Evolutionary conservation across 1,284 basidiomycete species (phyloP), one percentile per base, ranked within the genome.

Genomic region (Trichosporon inkin): DNA sequence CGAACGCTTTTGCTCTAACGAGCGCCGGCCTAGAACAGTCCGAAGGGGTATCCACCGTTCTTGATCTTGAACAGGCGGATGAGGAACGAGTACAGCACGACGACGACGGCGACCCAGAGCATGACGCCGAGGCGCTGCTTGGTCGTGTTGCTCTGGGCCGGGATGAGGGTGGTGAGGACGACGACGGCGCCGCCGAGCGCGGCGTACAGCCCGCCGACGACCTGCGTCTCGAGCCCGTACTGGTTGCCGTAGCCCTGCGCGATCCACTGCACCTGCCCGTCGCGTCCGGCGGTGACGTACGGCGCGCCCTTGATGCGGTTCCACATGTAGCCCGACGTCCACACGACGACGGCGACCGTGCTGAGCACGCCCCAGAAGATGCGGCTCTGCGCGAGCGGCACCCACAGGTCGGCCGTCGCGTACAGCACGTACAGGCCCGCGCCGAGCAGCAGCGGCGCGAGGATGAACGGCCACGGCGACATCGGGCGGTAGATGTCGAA

Each of bases 241-340:
- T 98, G 94, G 71, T 87, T 92, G 73, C 88, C 87, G 79, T 88
- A 97, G 1, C 95, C 94, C 10, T 80, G 83, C 10, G 91, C 89
- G 71, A 97, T 88, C 87, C 92, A 94, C 63, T 82, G 82, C 19
- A 87, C 66, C 24, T 85, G 71, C 78, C 86, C 81, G 32, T 74
- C 67, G 0, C 66, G 68, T 3, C 69, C 72, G 11, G 68, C 66
- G 37, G 84, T 86, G 55, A 83, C 82, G 71, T 85, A 92, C 2
- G 93, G 93, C 59, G 85, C 84, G 53, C 83, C 83, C 64, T 95
- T 87, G 71, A 99, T 99, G 65, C 87, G 87, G 68, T 90, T 92
- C 82, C 96, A 99, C 96, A 99, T 99, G 81, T 88, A 89, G 3
- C 93, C 93, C 8, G 87, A 86, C 10, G 86, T 94, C 86, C 95